Conservation (phyloP, 2,329 filamentous ascomycete genomes). For the Neofusicoccum sp. region DNA sequence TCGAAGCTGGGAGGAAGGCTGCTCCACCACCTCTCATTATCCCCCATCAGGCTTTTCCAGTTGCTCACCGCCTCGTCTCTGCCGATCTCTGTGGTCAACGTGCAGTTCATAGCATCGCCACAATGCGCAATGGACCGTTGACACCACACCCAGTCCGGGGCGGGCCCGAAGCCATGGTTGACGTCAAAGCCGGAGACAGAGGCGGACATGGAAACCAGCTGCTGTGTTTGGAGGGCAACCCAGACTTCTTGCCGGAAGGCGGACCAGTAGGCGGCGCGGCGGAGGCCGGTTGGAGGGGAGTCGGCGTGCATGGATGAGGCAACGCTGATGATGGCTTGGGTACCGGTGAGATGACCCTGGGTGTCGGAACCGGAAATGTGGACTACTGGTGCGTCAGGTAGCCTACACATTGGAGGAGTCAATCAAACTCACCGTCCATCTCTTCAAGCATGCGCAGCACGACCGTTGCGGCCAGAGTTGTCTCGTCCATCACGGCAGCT, state of each 20-base stretch:
- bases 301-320: conserved; percentile 22
- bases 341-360: conserved; percentile 39
- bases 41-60: conserved; percentile 33
- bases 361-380: conserved; percentile 35
- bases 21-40: conserved; percentile 34
- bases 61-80: conserved; percentile 17
- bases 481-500: conserved; percentile 40
- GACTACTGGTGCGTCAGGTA: conserved; percentile 19
- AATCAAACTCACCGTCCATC: conserved; percentile 38
- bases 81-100: background rate
- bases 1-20: conserved; percentile 35
- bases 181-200: background rate
- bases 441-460: conserved; percentile 43
- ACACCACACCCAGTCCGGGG: conserved; percentile 11
- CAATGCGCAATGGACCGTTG: conserved; percentile 14
- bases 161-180: background rate
- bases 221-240: conserved; percentile 24
- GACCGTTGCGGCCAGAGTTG: conserved; percentile 41
- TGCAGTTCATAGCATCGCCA: background rate
- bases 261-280: conserved; percentile 39
- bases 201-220: conserved; percentile 20
- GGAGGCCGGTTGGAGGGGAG: conserved; percentile 20
- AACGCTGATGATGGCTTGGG: conserved; percentile 1
- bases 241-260: conserved; percentile 39
- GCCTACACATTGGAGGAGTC: background rate